A percentile compares a stretch with the other conserved stretches of the same genome.
Evolutionary conservation across 805 yeast species (phyloP).

Genomic region (Ogataea populi-albae): DNA sequence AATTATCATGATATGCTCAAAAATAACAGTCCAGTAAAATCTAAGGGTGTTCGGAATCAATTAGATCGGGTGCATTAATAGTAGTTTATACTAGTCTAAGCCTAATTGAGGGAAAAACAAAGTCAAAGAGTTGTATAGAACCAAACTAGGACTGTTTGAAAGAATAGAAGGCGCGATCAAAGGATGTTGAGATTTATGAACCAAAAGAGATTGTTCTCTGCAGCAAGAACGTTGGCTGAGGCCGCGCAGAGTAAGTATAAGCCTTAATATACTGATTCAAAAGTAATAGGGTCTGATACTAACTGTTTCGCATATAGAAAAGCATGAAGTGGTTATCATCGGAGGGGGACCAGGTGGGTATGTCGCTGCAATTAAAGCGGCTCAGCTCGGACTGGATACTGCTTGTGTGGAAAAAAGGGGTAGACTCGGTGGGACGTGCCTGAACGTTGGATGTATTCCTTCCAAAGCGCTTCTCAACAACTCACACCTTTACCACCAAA

Average conservation of each 20-base stretch:
- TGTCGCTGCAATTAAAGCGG: conserved; percentile 98
- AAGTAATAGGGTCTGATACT: too few relatives aligned
- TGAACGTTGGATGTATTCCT: conserved; percentile 98
- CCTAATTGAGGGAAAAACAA: too few relatives aligned
- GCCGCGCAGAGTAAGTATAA: conserved; percentile 27
- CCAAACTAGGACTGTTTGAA: too few relatives aligned
- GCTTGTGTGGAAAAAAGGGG: conserved; percentile 99
- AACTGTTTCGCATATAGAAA: conserved; percentile 32
- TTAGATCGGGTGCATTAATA: too few relatives aligned
- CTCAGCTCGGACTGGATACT: conserved; percentile 90
- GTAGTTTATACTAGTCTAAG: too few relatives aligned
- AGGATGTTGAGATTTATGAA: conserved; percentile 31
- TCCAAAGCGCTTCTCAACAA: conserved; percentile 94
- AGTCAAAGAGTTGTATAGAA: too few relatives aligned
- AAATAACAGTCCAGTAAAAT: too few relatives aligned
- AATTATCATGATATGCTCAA: too few relatives aligned
- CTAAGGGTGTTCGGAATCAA: too few relatives aligned
- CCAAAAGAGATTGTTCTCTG: conserved; percentile 32
- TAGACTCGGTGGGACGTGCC: conserved; percentile 94
- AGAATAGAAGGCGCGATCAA: too few relatives aligned
- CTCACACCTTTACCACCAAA: conserved; percentile 88
- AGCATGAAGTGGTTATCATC: conserved; percentile 88
- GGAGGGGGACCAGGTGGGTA: conserved; percentile 99
- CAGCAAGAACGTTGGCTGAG: conserved; percentile 27
- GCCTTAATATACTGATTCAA: neutral